phyloP scores from a whole-genome alignment of 305 asterid species.

The Fraxinus baroniana region DNA sequence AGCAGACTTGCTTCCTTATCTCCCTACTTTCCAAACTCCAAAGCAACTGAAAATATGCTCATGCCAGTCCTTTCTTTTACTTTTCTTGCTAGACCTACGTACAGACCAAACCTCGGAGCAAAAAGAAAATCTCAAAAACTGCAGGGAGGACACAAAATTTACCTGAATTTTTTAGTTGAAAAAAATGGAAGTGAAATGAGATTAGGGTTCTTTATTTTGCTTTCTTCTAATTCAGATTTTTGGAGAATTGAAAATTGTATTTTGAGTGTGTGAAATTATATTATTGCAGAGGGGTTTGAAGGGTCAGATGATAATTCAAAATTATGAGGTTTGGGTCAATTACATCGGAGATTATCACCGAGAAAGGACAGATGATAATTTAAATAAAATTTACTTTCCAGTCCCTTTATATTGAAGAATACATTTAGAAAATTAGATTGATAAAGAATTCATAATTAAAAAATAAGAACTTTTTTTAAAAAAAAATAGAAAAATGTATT shows the following conservation, averaged over 20 bases:
- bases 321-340: neutral
- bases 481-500: no score
- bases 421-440: no score
- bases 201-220: neutral
- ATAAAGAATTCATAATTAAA: no score
- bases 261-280: neutral
- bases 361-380: neutral
- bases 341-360: neutral
- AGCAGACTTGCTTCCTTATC: constrained; percentile 18
- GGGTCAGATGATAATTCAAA: no score
- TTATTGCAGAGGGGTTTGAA: neutral
- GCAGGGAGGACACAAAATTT: neutral
- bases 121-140: neutral
- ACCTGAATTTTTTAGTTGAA: neutral
- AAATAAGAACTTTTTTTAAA: no score
- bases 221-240: neutral
- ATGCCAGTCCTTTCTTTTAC: neutral
- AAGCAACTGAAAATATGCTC: constrained; percentile 7
- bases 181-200: neutral
- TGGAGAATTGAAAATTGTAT: neutral
- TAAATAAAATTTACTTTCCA: no score
- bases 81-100: neutral
- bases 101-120: neutral
- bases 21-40: constrained; percentile 22
- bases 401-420: no score